A percentile compares a stretch with the other conserved stretches of the same genome.
phyloP scores from a whole-genome alignment of 2,329 filamentous ascomycete species.

The Fusarium phyllophilum region DNA sequence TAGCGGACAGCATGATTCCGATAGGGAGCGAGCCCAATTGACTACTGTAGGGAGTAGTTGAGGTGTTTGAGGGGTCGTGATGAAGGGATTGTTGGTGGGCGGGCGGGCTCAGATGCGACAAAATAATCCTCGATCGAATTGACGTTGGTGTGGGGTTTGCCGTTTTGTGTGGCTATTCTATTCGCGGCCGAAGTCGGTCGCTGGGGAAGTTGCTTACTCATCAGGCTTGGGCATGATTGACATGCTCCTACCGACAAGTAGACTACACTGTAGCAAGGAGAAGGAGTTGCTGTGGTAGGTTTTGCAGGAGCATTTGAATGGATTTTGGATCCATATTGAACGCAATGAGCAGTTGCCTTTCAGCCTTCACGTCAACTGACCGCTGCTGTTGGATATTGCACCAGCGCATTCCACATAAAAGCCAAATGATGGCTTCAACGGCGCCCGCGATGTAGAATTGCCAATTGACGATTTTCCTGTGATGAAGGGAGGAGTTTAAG shows the following conservation, averaged over 20 bases:
- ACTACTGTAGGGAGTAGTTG: background rate
- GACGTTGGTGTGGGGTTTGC: slow-evolving; percentile 1
- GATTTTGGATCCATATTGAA: accelerated
- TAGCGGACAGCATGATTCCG: slow-evolving; percentile 29
- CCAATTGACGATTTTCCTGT: too few species aligned
- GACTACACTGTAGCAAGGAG: background rate
- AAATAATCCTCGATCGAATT: slow-evolving; percentile 15
- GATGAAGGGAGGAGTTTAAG: too few species aligned
- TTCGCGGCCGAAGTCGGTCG: slow-evolving; percentile 10
- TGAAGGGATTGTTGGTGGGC: background rate
- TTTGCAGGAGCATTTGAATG: too few species aligned
- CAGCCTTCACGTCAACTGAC: background rate
- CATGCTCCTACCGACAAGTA: too few species aligned
- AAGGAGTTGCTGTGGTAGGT: background rate
- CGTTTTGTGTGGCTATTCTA: slow-evolving; percentile 1
- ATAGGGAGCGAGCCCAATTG: slow-evolving; percentile 22
- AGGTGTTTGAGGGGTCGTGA: background rate
- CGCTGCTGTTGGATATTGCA: too few species aligned
- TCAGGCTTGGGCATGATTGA: background rate
- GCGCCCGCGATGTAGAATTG: background rate
- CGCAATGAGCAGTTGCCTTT: background rate
- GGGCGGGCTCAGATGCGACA: background rate
- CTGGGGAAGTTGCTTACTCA: background rate
- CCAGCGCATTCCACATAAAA: background rate
- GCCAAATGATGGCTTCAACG: background rate